A percentile compares a stretch with the other conserved stretches of the same genome.
These are phyloP conservation scores for Pythium guiyangense DNA, from an alignment of 352 stramenopile genomes.

Conservation along the genomic window DNA sequence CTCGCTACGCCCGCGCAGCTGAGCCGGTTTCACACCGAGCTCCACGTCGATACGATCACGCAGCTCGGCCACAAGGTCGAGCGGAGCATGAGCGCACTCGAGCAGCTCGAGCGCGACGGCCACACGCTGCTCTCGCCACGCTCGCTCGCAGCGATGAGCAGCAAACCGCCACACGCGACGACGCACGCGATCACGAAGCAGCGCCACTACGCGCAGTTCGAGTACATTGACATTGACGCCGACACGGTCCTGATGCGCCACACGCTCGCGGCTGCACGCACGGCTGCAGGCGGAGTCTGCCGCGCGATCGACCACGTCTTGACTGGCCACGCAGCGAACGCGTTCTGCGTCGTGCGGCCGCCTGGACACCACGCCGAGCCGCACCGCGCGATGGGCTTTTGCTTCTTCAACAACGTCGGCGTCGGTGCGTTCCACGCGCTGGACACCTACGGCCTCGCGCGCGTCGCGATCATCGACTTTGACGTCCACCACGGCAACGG, in stretches of 20 bases:
- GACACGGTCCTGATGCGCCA: slow-evolving; percentile 68
- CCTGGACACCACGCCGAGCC: slow-evolving; percentile 58
- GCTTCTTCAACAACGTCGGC: slow-evolving; percentile 95
- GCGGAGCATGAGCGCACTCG: slow-evolving; percentile 50
- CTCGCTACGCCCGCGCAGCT: slow-evolving; percentile 43
- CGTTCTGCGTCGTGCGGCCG: slow-evolving; percentile 85
- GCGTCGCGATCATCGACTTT: slow-evolving; percentile 68
- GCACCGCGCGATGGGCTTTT: slow-evolving; percentile 82
- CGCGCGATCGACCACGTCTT: slow-evolving; percentile 67
- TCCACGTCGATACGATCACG: slow-evolving; percentile 51
- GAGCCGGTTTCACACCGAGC: slow-evolving; percentile 45
- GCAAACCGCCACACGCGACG: slow-evolving; percentile 10
- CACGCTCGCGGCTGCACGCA: slow-evolving; percentile 53
- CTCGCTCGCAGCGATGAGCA: neutral
- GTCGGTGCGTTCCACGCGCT: slow-evolving; percentile 92
- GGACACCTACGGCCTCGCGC: slow-evolving; percentile 38
- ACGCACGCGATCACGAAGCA: slow-evolving; percentile 29
- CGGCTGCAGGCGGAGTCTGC: slow-evolving; percentile 75
- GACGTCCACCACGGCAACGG: slow-evolving; percentile 89
- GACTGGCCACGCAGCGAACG: slow-evolving; percentile 33
- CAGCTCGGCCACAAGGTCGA: slow-evolving; percentile 53
- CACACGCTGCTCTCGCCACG: neutral
- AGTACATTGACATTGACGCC: slow-evolving; percentile 62
- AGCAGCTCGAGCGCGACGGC: slow-evolving; percentile 12
- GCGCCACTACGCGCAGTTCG: slow-evolving; percentile 53